These are phyloP conservation scores for Fraxinus albicans DNA, from an alignment of 305 asterid species.

Conservation along the genomic window DNA sequence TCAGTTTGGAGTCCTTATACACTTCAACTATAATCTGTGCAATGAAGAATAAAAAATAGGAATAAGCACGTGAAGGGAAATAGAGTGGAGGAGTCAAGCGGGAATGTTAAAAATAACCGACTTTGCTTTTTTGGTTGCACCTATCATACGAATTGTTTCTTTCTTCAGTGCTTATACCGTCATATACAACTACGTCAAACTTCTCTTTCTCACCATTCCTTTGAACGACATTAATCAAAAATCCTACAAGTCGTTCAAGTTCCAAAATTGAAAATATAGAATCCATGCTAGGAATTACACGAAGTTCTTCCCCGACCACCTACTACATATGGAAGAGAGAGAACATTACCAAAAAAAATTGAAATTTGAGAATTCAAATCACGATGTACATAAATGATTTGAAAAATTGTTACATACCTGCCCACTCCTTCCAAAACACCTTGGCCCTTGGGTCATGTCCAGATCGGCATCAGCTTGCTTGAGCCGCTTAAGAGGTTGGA, in stretches of 20 bases:
- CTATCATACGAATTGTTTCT: conserved; percentile 80
- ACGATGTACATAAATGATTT: background rate
- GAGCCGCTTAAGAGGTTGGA: conserved; percentile 73
- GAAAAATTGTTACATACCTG: conserved; percentile 45
- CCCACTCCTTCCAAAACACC: conserved; percentile 98
- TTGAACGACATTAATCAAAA: conserved; percentile 34
- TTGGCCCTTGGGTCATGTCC: conserved; percentile 91
- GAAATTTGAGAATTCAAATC: background rate
- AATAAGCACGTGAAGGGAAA: conserved; percentile 18
- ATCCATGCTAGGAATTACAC: conserved; percentile 96
- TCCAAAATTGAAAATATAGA: conserved; percentile 73
- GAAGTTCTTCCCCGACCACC: conserved; percentile 95
- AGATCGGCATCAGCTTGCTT: conserved; percentile 84
- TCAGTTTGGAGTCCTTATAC: conserved; percentile 77
- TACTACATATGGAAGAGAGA: conserved; percentile 38
- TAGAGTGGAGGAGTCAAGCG: background rate
- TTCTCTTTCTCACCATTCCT: conserved; percentile 36
- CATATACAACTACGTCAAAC: conserved; percentile 71
- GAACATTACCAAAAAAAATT: background rate
- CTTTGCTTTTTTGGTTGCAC: conserved; percentile 82
- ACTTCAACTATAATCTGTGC: conserved; percentile 73
- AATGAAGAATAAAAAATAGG: background rate
- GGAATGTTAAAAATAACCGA: conserved; percentile 18
- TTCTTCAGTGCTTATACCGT: conserved; percentile 66
- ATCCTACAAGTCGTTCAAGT: conserved; percentile 62